phyloP scores from a whole-genome alignment of 305 asterid genomes.

The Ilex paraguariensis region DNA sequence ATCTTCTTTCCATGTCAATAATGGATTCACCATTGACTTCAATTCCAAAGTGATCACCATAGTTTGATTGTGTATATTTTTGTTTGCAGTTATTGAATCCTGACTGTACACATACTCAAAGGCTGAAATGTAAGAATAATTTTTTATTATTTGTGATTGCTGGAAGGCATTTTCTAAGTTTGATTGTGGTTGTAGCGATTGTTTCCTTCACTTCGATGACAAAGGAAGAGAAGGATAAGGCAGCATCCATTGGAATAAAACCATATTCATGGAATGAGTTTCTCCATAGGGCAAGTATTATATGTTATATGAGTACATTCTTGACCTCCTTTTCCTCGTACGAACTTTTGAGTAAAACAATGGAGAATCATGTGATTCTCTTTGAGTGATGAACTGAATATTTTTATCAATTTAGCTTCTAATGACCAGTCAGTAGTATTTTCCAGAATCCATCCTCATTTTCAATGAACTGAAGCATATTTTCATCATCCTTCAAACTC shows the following conservation, averaged over 20 bases:
- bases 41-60: constrained; percentile 1
- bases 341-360: no score
- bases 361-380: no score
- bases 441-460: no score
- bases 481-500: no score
- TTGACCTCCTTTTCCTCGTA: not conserved
- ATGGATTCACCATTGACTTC: constrained; percentile 10
- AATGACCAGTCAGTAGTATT: no score
- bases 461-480: no score
- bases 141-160: constrained; percentile 6
- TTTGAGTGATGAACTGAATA: no score
- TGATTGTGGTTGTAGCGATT: constrained; percentile 48
- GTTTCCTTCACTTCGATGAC: constrained; percentile 73
- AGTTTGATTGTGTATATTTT: constrained; percentile 2
- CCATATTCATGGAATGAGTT: constrained; percentile 73
- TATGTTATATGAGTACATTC: not conserved
- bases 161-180: constrained; percentile 13
- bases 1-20: constrained; percentile 13
- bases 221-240: constrained; percentile 48
- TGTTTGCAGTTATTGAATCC: constrained; percentile 62
- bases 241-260: constrained; percentile 46
- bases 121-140: constrained; percentile 56
- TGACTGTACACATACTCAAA: constrained; percentile 68
- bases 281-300: constrained; percentile 46
- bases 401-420: no score